Conservation (phyloP, 257 asterid genomes). For the Nicotiana paniculata region DNA sequence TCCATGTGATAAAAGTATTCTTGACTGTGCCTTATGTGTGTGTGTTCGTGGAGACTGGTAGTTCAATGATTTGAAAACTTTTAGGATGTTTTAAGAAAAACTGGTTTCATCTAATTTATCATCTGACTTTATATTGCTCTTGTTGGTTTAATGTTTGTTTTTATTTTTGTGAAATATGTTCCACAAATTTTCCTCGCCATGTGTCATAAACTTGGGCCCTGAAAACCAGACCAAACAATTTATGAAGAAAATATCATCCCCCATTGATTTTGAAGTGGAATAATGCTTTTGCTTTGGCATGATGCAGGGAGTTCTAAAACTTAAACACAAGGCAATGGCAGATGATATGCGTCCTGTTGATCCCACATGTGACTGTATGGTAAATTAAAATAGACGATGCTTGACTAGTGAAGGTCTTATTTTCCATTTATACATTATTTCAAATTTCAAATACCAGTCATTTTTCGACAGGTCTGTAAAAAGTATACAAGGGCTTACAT, state of each 20-base stretch:
- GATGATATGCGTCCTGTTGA: constrained; percentile 78
- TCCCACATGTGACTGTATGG: constrained; percentile 82
- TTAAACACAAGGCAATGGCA: constrained; percentile 80
- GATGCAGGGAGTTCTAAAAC: constrained; percentile 84
- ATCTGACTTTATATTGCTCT: background rate
- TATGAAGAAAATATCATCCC: background rate
- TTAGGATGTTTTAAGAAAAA: background rate
- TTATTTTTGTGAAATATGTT: background rate
- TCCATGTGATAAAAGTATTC: background rate
- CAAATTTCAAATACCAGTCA: background rate
- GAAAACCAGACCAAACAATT: background rate
- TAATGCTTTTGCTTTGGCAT: constrained; percentile 2
- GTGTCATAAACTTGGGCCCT: background rate
- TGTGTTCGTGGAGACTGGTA: background rate
- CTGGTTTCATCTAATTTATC: background rate
- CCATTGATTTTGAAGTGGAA: background rate
- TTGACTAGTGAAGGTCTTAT: background rate
- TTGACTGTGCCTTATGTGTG: background rate
- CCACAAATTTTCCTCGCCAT: background rate
- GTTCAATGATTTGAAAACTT: background rate
- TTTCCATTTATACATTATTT: background rate
- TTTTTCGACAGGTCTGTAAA: constrained; percentile 65
- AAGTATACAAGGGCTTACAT: constrained; percentile 83
- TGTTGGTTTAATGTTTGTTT: background rate
- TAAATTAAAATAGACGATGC: constrained; percentile 21